Base-by-base conservation (phyloP, 1,139 yeast genomes). In the Candida anutae region DNA sequence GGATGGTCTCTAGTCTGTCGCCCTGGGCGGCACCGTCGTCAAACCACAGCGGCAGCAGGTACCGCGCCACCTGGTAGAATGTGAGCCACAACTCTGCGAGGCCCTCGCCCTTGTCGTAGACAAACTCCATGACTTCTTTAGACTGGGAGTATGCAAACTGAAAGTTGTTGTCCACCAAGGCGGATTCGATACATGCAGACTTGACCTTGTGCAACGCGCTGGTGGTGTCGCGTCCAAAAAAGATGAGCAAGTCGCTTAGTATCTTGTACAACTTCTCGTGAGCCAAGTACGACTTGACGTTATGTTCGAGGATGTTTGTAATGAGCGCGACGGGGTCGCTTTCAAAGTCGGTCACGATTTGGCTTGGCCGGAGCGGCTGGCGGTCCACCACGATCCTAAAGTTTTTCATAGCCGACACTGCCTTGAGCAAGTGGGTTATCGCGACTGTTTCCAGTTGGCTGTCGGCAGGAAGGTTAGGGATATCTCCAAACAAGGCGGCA, bases 61-160 rank as follows among this genome's bases (percentile, higher is more conserved):
- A 74, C 40, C 70, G 70, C 2, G 79, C 77, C 5, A 77, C 72
- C 43, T 77, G 84, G 40, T 74, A 76, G 32, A 77, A 68, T 1
- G 78, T 67, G 25, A 69, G 55, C 84, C 87, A 77, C 29, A 58
- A 45, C n/a, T 58, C 59, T 26, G 55, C 50, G 18, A 72, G 37
- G 4, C 31, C 40, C 5, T 34, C 34, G 4, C 36, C 36, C 4
- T 36, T 28, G 5, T 31, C 34, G 4, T 30, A 29, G 28, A 42
- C 47, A 18, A 46, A 42, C 3, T 46, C 44, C 18, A 62, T 46
- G 17, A 63, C 40, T 45, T 52, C 50, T 51, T 44, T 31, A 34
- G 63, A 32, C 37, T 55, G 41, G 4, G 55, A 51, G 38, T 62
- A 64, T 1, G 84, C 80, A 47, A 55, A 75, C 8, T 48, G 45